These are phyloP conservation scores for Phytophthora multivora DNA, from an alignment of 352 stramenopile genomes.

Conservation along the genomic window DNA sequence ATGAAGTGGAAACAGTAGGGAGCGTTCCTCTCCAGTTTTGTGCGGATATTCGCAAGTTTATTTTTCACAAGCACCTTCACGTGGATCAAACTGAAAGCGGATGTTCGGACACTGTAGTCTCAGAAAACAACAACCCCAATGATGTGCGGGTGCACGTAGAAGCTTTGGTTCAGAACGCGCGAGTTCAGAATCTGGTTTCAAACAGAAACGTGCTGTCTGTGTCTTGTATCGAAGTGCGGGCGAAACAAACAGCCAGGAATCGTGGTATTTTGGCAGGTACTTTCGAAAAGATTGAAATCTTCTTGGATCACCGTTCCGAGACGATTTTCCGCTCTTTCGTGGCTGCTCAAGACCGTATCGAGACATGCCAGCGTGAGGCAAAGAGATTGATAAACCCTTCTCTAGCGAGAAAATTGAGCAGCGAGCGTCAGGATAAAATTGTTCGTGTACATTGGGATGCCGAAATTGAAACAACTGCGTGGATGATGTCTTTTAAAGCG, in stretches of 20 bases:
- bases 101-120: background rate
- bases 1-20: constrained; percentile 21
- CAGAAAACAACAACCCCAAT: background rate
- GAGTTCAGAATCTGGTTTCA: constrained; percentile 14
- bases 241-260: constrained; percentile 20
- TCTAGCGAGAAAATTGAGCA: constrained; percentile 3
- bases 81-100: background rate
- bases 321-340: constrained; percentile 25
- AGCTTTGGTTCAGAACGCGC: constrained; percentile 18
- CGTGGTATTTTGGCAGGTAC: constrained; percentile 17
- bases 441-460: constrained; percentile 23
- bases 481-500: constrained; percentile 29
- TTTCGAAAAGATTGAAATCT: constrained; percentile 22
- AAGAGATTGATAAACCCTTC: constrained; percentile 7
- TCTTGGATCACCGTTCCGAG: constrained; percentile 24
- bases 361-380: constrained; percentile 20
- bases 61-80: constrained; percentile 4
- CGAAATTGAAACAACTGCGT: constrained; percentile 25
- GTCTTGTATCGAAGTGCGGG: constrained; percentile 10
- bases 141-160: constrained; percentile 17
- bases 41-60: constrained; percentile 15
- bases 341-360: constrained; percentile 16
- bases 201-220: constrained; percentile 24
- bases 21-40: constrained; percentile 24
- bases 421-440: constrained; percentile 1